Conservation (phyloP, 306 rosid species). For the Astragalus membranaceus region DNA sequence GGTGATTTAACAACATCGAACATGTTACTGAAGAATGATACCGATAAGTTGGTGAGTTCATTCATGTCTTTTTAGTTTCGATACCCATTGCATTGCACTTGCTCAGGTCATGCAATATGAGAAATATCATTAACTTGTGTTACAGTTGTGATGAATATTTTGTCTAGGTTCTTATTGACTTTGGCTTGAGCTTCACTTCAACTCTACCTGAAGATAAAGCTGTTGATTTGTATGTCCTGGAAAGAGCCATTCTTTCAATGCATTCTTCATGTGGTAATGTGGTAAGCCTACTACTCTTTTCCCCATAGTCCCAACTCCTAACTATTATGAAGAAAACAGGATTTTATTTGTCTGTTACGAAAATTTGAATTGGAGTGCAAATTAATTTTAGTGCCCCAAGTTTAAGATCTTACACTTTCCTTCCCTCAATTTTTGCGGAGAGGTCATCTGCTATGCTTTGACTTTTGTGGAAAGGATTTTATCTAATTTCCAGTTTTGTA, state of each 20-base stretch:
- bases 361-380: neutral
- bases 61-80: neutral
- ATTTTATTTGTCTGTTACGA: neutral
- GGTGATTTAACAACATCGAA: constrained; percentile 89
- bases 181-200: constrained; percentile 86
- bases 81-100: neutral
- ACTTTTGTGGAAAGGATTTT: neutral
- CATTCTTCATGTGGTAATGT: constrained; percentile 89
- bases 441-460: neutral
- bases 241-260: constrained; percentile 85
- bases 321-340: neutral
- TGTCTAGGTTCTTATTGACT: constrained; percentile 72
- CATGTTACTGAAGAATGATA: constrained; percentile 54
- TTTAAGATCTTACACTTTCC: neutral
- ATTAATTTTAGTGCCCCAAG: neutral
- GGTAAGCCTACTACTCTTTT: constrained; percentile 40
- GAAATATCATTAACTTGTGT: constrained; percentile 15
- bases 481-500: neutral
- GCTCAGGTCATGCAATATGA: neutral
- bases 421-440: neutral
- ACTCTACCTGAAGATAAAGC: constrained; percentile 90
- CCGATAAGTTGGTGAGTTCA: constrained; percentile 62
- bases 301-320: neutral
- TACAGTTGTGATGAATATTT: constrained; percentile 5
- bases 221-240: constrained; percentile 84